Conservation (phyloP, 2,329 filamentous ascomycete genomes). For the Ceratocystis colombiana region DNA sequence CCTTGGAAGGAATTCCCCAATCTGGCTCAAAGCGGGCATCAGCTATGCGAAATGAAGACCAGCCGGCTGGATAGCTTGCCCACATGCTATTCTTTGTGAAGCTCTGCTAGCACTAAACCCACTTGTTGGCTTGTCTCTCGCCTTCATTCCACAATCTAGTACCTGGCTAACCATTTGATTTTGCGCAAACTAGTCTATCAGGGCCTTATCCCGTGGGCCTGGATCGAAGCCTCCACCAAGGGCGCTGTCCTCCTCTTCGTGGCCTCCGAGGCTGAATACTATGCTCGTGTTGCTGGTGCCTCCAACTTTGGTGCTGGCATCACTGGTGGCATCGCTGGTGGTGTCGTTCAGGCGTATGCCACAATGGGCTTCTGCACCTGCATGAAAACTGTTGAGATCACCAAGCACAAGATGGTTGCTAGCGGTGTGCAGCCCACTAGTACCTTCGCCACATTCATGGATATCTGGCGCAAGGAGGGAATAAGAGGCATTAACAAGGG, state of each 20-base stretch:
- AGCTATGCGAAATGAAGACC: background rate
- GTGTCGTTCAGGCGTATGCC: conserved; percentile 94
- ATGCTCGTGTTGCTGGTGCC: conserved; percentile 73
- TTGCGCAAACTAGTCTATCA: conserved; percentile 67
- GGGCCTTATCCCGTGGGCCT: conserved; percentile 98
- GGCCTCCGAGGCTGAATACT: conserved; percentile 94
- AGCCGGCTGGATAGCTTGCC: background rate
- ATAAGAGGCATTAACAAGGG: conserved; percentile 95
- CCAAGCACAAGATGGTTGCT: conserved; percentile 88
- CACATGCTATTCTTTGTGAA: background rate
- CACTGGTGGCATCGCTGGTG: conserved; percentile 79
- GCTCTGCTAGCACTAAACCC: background rate
- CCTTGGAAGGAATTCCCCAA: background rate
- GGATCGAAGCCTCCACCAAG: conserved; percentile 99
- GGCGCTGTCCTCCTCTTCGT: conserved; percentile 98
- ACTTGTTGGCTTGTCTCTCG: background rate
- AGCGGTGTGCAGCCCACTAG: conserved; percentile 73
- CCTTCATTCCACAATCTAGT: conserved; percentile 28
- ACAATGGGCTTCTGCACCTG: conserved; percentile 99
- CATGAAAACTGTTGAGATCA: conserved; percentile 99
- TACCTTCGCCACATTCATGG: conserved; percentile 91
- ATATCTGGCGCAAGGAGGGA: conserved; percentile 90
- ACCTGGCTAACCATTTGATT: conserved; percentile 18
- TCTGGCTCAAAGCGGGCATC: background rate
- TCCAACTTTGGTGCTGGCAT: conserved; percentile 84